These are phyloP conservation scores for Cyclotella kingstonii DNA, from an alignment of 108 stramenopile genomes.

Conservation along the genomic window DNA sequence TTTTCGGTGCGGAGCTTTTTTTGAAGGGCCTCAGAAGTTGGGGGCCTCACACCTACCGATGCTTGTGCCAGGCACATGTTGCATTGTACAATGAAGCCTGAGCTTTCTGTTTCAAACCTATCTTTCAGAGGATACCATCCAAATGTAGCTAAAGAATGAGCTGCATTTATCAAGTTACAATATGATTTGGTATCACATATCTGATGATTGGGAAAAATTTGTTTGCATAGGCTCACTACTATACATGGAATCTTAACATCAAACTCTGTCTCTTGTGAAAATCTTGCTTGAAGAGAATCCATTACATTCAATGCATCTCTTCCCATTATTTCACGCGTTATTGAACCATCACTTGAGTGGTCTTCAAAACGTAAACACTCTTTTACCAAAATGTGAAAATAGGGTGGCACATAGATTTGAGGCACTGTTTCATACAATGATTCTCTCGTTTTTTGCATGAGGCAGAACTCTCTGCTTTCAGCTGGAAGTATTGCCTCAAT, in stretches of 20 bases:
- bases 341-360: slow-evolving; percentile 22
- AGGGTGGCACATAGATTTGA: slow-evolving; percentile 23
- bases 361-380: slow-evolving; percentile 28
- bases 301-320: slow-evolving; percentile 8
- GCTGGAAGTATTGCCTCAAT: background rate
- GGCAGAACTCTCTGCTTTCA: background rate
- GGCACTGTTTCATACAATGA: slow-evolving; percentile 3
- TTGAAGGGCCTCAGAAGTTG: background rate
- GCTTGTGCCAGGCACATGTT: slow-evolving; percentile 23
- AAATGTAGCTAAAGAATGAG: slow-evolving; percentile 13
- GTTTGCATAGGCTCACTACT: slow-evolving; percentile 4
- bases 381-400: slow-evolving; percentile 17
- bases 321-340: slow-evolving; percentile 9
- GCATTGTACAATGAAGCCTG: slow-evolving; percentile 11
- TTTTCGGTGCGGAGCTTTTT: slow-evolving; percentile 11
- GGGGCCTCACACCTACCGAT: background rate
- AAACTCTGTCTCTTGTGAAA: background rate
- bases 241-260: slow-evolving; percentile 6
- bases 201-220: background rate
- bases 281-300: background rate
- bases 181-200: background rate
- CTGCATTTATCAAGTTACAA: background rate
- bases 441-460: background rate
- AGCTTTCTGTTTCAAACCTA: background rate
- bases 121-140: slow-evolving; percentile 15